A percentile compares a stretch with the other conserved stretches of the same genome.
Conservation (phyloP, 768 basidiomycete genomes). For the Mycena metata region DNA sequence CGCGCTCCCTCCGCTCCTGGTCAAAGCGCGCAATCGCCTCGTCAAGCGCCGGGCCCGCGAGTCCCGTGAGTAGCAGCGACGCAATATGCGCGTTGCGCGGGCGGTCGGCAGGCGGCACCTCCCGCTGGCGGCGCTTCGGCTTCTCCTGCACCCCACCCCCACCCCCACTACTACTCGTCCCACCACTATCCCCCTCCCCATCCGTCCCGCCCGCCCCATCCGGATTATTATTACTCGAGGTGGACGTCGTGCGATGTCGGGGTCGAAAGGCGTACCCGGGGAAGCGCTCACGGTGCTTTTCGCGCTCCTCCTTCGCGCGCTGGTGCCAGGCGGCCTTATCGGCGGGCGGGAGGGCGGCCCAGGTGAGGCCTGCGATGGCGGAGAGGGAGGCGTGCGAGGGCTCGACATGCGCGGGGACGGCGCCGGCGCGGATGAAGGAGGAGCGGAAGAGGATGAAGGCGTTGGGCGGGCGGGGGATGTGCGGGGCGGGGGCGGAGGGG, state of each 20-base stretch:
- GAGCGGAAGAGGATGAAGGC: slow-evolving; percentile 74
- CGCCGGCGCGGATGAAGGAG: slow-evolving; percentile 66
- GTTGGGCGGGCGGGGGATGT: slow-evolving; percentile 71
- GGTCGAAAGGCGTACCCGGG: slow-evolving; percentile 52
- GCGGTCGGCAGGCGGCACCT: slow-evolving; percentile 52
- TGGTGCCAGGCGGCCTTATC: slow-evolving; percentile 63
- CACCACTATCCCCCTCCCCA: not conserved
- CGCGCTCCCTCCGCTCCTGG: slow-evolving; percentile 6
- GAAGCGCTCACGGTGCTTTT: slow-evolving; percentile 59
- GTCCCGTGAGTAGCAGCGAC: slow-evolving; percentile 61
- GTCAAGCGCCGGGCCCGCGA: slow-evolving; percentile 58
- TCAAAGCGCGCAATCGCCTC: slow-evolving; percentile 61
- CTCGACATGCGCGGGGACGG: slow-evolving; percentile 66
- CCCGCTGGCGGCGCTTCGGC: slow-evolving; percentile 39
- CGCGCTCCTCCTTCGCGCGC: slow-evolving; percentile 60
- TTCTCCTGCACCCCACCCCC: not conserved
- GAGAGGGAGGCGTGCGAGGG: slow-evolving; percentile 68
- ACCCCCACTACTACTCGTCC: not conserved
- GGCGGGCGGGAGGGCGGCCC: slow-evolving; percentile 60
- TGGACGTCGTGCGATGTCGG: slow-evolving; percentile 46
- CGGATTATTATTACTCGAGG: not conserved
- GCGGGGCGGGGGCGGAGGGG: slow-evolving; percentile 40
- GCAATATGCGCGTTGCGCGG: slow-evolving; percentile 66
- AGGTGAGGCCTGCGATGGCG: slow-evolving; percentile 69
- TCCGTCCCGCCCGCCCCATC: slow-evolving; percentile 12